Base-by-base conservation (phyloP, 371 early-diverging fungal genomes). In the Mucor irregularis region DNA sequence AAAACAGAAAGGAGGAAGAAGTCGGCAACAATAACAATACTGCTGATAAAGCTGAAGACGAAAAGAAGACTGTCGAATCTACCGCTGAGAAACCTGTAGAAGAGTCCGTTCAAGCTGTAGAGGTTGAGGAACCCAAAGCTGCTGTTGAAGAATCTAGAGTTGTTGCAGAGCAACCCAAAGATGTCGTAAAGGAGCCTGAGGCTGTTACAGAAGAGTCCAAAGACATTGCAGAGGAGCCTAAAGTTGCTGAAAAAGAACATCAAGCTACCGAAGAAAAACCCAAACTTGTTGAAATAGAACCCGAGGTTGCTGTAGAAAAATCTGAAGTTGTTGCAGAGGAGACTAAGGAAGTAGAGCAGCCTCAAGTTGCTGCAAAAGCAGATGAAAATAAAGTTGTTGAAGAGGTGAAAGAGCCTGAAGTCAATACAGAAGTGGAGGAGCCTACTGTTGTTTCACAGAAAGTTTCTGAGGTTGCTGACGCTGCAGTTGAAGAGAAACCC, bases 401-500 rank as follows among this genome's bases (percentile, higher is more conserved):
- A 47, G 47, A 11, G 13, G 39, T 39, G 19, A n/a, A n/a, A n/a
- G n/a, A n/a, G n/a, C n/a, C n/a, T n/a, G n/a, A n/a, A n/a, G n/a
- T n/a, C n/a, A 37, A 37, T 11, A n/a, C 38, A 22, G 14, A 24
- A 4, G 22, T 21, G 4, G 43, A 24, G 6, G 25, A 4, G 6
- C 8, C n/a, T 38, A 10, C 39, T 10, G 39, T 38, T 16, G 17
- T 10, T 17, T 5, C 10, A n/a, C n/a, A n/a, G n/a, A n/a, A n/a
- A n/a, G n/a, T n/a, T n/a, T n/a, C n/a, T n/a, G n/a, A n/a, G n/a
- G n/a, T n/a, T n/a, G n/a, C n/a, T n/a, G n/a, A 44, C 17, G 48
- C 45, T 44, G 51, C 50, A 21, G 51, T 44, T 11, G 31, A 25
- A n/a, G 19, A 29, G 22, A 42, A 53, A 40, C 39, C 24, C 13